Evolutionary conservation across 2,329 filamentous ascomycete species (phyloP).

Genomic region (Didymella glomerata): DNA sequence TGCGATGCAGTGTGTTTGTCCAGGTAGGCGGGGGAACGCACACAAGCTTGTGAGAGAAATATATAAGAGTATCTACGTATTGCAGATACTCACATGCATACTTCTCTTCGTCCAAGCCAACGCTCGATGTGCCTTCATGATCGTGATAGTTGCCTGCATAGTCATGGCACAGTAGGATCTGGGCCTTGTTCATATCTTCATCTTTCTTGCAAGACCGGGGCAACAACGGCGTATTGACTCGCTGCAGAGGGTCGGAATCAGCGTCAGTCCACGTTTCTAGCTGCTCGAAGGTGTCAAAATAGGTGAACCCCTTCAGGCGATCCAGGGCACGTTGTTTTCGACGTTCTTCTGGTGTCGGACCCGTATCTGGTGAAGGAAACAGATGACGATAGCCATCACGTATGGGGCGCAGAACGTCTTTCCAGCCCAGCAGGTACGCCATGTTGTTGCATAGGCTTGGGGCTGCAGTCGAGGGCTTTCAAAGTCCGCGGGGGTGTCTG

Average conservation of each 20-base stretch:
- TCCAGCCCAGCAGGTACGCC: conserved; percentile 46
- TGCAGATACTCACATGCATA: conserved; percentile 58
- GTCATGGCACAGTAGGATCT: conserved; percentile 51
- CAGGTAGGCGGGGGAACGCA: conserved; percentile 57
- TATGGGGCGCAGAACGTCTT: conserved; percentile 52
- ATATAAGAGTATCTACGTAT: conserved; percentile 56
- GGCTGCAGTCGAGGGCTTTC: not conserved
- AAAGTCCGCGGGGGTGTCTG: conserved; percentile 3
- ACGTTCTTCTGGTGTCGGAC: conserved; percentile 47
- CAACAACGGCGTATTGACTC: conserved; percentile 52
- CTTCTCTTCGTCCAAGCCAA: conserved; percentile 38
- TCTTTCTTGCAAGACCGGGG: conserved; percentile 17
- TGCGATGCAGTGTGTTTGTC: conserved; percentile 58
- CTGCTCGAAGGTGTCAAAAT: conserved; percentile 54
- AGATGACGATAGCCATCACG: conserved; percentile 51
- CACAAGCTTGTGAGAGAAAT: conserved; percentile 59
- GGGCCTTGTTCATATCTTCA: conserved; percentile 26
- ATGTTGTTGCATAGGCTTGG: conserved; percentile 22
- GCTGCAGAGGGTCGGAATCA: conserved; percentile 48
- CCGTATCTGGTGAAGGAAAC: conserved; percentile 46
- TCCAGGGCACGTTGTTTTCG: conserved; percentile 42
- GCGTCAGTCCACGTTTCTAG: conserved; percentile 45
- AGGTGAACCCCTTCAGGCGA: conserved; percentile 51
- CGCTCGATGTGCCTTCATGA: conserved; percentile 51
- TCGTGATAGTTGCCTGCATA: conserved; percentile 56